Percentiles rank a stretch among this genome's conserved stretches.
Evolutionary conservation across 2,329 filamentous ascomycete genomes (phyloP).

Genomic region (Pseudocercospora pini-densiflorae): DNA sequence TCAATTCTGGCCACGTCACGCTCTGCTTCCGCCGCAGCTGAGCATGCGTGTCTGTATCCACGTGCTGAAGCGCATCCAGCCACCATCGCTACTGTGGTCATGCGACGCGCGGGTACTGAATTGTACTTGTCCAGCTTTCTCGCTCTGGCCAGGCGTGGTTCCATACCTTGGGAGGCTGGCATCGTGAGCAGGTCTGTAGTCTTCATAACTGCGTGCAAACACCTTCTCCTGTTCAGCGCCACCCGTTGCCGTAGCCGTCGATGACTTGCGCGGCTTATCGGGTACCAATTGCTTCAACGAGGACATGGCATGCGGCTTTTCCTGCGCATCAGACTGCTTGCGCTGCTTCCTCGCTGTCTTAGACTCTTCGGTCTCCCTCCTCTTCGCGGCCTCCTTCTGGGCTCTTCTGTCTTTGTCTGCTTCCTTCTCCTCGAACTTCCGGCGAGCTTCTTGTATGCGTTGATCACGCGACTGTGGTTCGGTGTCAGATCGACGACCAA

Average conservation of each 20-base stretch:
- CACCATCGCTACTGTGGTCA: constrained; percentile 22
- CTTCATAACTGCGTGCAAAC: constrained; percentile 30
- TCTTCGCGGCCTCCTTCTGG: constrained; percentile 57
- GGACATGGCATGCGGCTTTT: constrained; percentile 36
- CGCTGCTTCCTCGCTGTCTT: constrained; percentile 40
- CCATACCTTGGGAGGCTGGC: constrained; percentile 34
- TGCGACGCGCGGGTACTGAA: constrained; percentile 10
- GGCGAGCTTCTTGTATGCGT: constrained; percentile 59
- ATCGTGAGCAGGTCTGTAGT: constrained; percentile 31
- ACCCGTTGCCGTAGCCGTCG: constrained; percentile 20
- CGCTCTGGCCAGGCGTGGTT: constrained; percentile 30
- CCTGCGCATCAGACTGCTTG: constrained; percentile 46
- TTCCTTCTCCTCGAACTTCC: constrained; percentile 64
- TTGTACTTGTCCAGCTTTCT: constrained; percentile 28
- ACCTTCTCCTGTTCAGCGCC: constrained; percentile 24
- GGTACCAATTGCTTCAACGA: constrained; percentile 34
- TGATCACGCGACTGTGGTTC: constrained; percentile 61
- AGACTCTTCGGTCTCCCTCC: constrained; percentile 38
- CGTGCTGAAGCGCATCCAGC: constrained; percentile 60
- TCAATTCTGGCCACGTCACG: background rate
- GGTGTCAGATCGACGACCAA: constrained; percentile 48
- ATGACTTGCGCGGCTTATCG: constrained; percentile 25
- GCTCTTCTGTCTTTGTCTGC: constrained; percentile 60
- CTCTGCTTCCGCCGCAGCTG: constrained; percentile 46
- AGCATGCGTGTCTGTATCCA: constrained; percentile 62